phyloP scores from a whole-genome alignment of 2,329 filamentous ascomycete species.

The Teratosphaeria zuluensis region DNA sequence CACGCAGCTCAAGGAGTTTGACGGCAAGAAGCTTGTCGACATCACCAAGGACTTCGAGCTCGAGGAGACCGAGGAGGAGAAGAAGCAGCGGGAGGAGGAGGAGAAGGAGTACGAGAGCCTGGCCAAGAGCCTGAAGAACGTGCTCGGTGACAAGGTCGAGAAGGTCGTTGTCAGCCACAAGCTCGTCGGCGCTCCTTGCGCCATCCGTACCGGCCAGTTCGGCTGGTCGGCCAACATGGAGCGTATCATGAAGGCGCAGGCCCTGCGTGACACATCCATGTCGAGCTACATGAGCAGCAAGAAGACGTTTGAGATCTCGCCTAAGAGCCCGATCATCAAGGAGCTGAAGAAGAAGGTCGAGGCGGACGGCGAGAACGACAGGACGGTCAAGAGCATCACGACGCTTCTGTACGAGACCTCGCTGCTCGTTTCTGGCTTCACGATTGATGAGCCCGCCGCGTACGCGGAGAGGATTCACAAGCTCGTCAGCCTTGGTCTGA shows the following conservation, averaged over 20 bases:
- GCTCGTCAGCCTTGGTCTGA: slow-evolving; percentile 93
- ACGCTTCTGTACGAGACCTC: slow-evolving; percentile 99
- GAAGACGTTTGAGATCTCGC: slow-evolving; percentile 99
- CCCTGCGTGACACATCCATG: slow-evolving; percentile 99
- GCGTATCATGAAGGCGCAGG: slow-evolving; percentile 99
- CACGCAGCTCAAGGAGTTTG: slow-evolving; percentile 99
- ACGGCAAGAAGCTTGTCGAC: slow-evolving; percentile 99
- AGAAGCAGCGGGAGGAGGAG: slow-evolving; percentile 85
- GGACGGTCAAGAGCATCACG: slow-evolving; percentile 97
- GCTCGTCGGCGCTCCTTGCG: slow-evolving; percentile 86
- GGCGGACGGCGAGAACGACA: slow-evolving; percentile 93
- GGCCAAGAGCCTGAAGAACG: slow-evolving; percentile 97
- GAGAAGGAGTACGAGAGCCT: slow-evolving; percentile 97
- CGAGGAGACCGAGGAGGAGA: slow-evolving; percentile 99
- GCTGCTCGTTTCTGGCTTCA: slow-evolving; percentile 96
- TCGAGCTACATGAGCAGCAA: slow-evolving; percentile 99
- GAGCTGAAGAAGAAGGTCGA: slow-evolving; percentile 99
- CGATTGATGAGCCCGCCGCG: slow-evolving; percentile 94
- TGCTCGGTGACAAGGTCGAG: slow-evolving; percentile 98
- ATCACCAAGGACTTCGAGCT: slow-evolving; percentile 99
- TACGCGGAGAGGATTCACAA: slow-evolving; percentile 99
- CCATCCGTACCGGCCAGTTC: slow-evolving; percentile 98
- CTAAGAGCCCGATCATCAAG: slow-evolving; percentile 93
- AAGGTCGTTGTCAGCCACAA: slow-evolving; percentile 99
- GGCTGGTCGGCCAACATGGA: slow-evolving; percentile 99